Evolutionary conservation across 805 yeast species (phyloP).

Genomic region (Metschnikowia colocasiae): DNA sequence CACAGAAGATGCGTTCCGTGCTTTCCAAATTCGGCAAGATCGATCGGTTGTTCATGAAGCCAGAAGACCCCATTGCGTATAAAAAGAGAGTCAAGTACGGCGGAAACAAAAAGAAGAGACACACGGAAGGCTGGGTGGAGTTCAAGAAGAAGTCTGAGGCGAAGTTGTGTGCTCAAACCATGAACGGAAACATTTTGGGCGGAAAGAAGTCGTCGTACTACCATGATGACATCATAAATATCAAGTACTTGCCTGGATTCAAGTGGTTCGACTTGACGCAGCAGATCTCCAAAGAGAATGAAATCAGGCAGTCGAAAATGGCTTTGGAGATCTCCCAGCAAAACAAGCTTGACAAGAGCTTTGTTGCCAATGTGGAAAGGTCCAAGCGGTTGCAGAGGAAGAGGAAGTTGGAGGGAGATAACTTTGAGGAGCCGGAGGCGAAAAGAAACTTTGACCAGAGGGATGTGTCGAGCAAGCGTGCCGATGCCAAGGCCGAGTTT

Average conservation of each 20-base stretch:
- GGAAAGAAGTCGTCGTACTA: slow-evolving; percentile 89
- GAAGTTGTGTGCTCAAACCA: slow-evolving; percentile 76
- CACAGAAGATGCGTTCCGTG: slow-evolving; percentile 80
- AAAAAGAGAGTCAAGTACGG: slow-evolving; percentile 75
- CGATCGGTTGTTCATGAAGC: slow-evolving; percentile 83
- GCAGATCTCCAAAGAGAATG: slow-evolving; percentile 87
- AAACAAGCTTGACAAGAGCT: slow-evolving; percentile 78
- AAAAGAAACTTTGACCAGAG: slow-evolving; percentile 66
- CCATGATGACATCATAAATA: slow-evolving; percentile 89
- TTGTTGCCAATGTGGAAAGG: slow-evolving; percentile 77
- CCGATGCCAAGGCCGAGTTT: slow-evolving; percentile 50
- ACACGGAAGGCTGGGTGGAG: slow-evolving; percentile 97
- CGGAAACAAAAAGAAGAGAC: slow-evolving; percentile 85
- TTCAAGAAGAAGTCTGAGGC: slow-evolving; percentile 81
- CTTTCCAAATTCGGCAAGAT: slow-evolving; percentile 78
- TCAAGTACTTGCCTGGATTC: slow-evolving; percentile 85
- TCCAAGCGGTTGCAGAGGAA: slow-evolving; percentile 70
- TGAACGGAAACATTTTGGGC: slow-evolving; percentile 87
- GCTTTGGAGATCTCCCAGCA: slow-evolving; percentile 89
- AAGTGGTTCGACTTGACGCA: slow-evolving; percentile 95
- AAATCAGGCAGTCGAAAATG: slow-evolving; percentile 80
- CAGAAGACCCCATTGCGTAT: slow-evolving; percentile 68
- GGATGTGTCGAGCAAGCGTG: slow-evolving; percentile 61
- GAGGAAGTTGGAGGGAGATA: slow-evolving; percentile 26
- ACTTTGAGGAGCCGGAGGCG: slow-evolving; percentile 17